Percentiles rank a stretch among this genome's conserved stretches.
phyloP scores from a whole-genome alignment of 208 protist genomes.

The Crithidia bombi region DNA sequence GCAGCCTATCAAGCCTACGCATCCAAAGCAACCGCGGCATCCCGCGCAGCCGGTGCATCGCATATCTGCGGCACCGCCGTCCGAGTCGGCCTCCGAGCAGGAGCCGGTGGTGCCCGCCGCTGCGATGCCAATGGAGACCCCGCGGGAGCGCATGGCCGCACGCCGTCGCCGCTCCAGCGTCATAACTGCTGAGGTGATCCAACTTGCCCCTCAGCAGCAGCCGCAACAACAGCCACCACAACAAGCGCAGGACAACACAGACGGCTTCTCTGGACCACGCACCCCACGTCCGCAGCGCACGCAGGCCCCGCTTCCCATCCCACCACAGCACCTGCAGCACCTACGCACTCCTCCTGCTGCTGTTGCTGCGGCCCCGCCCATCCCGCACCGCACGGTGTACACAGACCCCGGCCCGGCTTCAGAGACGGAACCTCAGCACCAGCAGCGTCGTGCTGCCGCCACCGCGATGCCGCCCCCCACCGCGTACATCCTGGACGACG shows the following conservation, averaged over 20 bases:
- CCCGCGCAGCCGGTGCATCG: background rate
- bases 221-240: background rate
- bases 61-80: background rate
- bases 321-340: constrained; percentile 17
- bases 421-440: background rate
- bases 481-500: constrained; percentile 22
- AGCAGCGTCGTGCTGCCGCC: background rate
- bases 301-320: background rate
- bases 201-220: background rate
- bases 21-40: background rate
- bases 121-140: constrained; percentile 13
- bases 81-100: constrained; percentile 1
- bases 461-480: constrained; percentile 35
- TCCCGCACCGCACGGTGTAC: constrained; percentile 22
- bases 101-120: background rate
- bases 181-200: background rate
- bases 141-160: constrained; percentile 27
- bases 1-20: background rate
- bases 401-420: constrained; percentile 22
- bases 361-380: background rate
- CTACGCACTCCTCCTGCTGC: background rate
- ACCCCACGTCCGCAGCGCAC: constrained; percentile 5
- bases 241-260: background rate
- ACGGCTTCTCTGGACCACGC: background rate
- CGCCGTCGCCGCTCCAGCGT: background rate